Evolutionary conservation across 208 protist species (phyloP), one percentile per base, ranked within the genome.

Genomic region (Trypanosoma melophagium): DNA sequence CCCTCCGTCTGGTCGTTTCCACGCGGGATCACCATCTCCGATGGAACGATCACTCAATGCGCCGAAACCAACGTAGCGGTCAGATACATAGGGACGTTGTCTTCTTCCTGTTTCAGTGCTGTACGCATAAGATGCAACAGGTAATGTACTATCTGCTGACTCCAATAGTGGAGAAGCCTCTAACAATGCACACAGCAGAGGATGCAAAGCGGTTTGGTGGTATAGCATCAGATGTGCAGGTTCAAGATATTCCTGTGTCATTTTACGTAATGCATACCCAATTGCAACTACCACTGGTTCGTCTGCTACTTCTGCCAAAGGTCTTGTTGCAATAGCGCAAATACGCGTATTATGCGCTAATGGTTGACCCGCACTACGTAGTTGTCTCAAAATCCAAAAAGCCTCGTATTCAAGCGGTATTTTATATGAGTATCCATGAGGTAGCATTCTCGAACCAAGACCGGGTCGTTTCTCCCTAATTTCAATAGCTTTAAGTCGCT

Each of bases 211-310:
- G 0, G 83, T 90, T 47, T 93, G 90, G 60, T 92, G 80, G 69
- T 92, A 93, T 51, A 95, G 22, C 87, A 95, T 93, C 16, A 95
- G 74, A 62, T 89, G 79, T 0, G 76, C 83, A 9, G 90, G 90
- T 67, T 95, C 86, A 16, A 90, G 38, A 52, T 82, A 80, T 50
- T 93, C 83, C 35, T 66, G 62, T 24, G 82, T 90, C 79, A 95
- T 90, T 65, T 85, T 88, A 35, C 80, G 65, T 42, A 95, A 67
- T 3, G 85, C 90, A 63, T 87, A 89, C 7, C 68, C 60, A 49
- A 95, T 77, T 12, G 90, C 74, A 1, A 84, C 80, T 9, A 93
- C 59, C 13, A 95, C 76, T 2, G 87, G 83, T 19, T 93, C 77
- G 57, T 90, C 81, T 9, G 62, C 77, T n/a, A 89, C 74, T 64